Conservation (phyloP, 352 stramenopile species). For the Globisporangium iwayamae region DNA sequence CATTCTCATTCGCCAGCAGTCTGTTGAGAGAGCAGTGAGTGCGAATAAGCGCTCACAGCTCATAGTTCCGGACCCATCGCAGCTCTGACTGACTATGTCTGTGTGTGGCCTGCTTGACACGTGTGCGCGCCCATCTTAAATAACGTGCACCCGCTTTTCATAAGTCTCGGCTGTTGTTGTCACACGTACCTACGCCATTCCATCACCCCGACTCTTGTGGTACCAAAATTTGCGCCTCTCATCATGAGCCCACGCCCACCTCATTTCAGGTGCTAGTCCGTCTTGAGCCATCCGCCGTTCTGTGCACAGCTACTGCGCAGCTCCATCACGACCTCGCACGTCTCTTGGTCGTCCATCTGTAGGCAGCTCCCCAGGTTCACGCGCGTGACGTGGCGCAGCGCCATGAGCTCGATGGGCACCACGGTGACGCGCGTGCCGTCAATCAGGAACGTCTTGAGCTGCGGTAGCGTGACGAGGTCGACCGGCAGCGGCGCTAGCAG, state of each 20-base stretch:
- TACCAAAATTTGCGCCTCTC: constrained; percentile 3
- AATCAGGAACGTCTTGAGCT: constrained; percentile 68
- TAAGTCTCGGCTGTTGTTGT: background rate
- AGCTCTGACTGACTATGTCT: background rate
- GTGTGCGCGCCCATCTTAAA: background rate
- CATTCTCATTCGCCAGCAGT: background rate
- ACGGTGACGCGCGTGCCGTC: constrained; percentile 41
- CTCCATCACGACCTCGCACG: constrained; percentile 56
- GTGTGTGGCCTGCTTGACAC: background rate
- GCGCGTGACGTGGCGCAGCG: constrained; percentile 42
- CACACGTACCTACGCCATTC: background rate
- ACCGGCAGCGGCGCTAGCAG: constrained; percentile 29
- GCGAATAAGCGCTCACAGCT: background rate
- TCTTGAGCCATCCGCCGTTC: constrained; percentile 68
- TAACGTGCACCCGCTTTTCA: background rate
- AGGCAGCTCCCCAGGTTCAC: constrained; percentile 53
- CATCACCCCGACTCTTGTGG: constrained; percentile 1
- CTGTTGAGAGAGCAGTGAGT: background rate
- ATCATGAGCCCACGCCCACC: too few species aligned
- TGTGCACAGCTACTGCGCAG: constrained; percentile 41
- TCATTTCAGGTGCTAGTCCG: constrained; percentile 15
- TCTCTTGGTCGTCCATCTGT: constrained; percentile 65
- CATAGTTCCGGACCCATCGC: background rate
- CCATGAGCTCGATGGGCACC: constrained; percentile 67
- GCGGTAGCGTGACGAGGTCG: constrained; percentile 36